A percentile compares a stretch with the other conserved stretches of the same genome.
Evolutionary conservation across 495 filamentous ascomycete species (phyloP).

Genomic region (Opeltia flavorubescens): DNA sequence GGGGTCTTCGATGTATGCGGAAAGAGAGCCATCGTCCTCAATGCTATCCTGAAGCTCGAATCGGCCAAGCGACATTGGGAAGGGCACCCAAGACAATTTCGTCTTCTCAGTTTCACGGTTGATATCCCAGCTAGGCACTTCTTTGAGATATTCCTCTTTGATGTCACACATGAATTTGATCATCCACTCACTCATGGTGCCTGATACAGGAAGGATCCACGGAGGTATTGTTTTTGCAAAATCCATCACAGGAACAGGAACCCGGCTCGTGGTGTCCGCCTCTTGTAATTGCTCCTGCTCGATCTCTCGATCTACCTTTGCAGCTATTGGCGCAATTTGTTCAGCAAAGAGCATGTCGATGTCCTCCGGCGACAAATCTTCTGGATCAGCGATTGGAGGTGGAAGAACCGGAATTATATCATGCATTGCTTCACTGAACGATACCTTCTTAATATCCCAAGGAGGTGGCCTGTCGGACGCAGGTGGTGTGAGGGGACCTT

Average conservation of each 20-base stretch:
- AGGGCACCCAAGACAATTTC: constrained; percentile 24
- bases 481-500: constrained; percentile 20
- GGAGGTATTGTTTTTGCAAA: constrained; percentile 41
- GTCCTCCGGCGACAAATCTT: constrained; percentile 17
- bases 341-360: constrained; percentile 27
- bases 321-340: constrained; percentile 31
- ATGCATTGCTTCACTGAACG: constrained; percentile 22
- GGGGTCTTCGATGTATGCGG: constrained; percentile 12
- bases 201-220: constrained; percentile 26
- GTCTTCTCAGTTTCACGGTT: constrained; percentile 8
- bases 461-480: constrained; percentile 13
- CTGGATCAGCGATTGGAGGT: constrained; percentile 10
- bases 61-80: constrained; percentile 20
- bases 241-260: constrained; percentile 45
- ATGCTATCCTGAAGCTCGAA: constrained; percentile 20
- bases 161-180: constrained; percentile 60
- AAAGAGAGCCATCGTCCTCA: constrained; percentile 16
- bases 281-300: constrained; percentile 51
- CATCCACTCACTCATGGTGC: constrained; percentile 37
- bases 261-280: constrained; percentile 39
- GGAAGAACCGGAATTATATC: constrained; percentile 17
- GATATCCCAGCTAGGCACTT: constrained; percentile 8
- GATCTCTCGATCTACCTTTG: constrained; percentile 24
- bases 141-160: constrained; percentile 80
- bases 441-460: constrained; percentile 22